phyloP scores from a whole-genome alignment of 2,329 filamentous ascomycete genomes.

The Ceratocystis smalleyi region DNA sequence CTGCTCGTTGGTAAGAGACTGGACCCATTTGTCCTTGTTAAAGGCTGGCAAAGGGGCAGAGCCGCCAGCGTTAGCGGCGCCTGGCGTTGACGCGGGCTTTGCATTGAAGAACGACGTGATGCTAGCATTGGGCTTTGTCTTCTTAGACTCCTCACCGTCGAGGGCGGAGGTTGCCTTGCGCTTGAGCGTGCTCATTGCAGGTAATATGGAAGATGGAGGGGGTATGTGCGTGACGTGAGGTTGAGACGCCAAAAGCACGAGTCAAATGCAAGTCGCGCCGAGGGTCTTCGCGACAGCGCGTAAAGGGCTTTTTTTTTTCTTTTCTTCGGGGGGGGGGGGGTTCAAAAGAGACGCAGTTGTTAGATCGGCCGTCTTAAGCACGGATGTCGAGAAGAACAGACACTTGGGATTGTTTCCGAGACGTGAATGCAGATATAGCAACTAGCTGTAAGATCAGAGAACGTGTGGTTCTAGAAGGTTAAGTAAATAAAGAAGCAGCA shows the following conservation, averaged over 20 bases:
- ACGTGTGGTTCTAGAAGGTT: background rate
- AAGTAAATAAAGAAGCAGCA: background rate
- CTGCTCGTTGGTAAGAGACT: conserved; percentile 63
- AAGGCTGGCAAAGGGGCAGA: conserved; percentile 23
- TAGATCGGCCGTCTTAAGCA: background rate
- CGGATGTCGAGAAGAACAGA: background rate
- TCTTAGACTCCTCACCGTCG: conserved; percentile 43
- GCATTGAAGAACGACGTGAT: conserved; percentile 82
- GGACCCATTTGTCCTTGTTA: conserved; percentile 83
- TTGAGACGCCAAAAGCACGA: background rate
- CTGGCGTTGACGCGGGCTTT: conserved; percentile 36
- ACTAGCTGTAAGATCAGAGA: background rate
- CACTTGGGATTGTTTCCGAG: background rate
- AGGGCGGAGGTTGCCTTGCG: conserved; percentile 43
- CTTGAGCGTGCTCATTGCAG: conserved; percentile 43
- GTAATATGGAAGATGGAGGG: background rate
- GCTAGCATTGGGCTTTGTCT: conserved; percentile 55
- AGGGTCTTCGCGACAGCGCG: conserved; percentile 5
- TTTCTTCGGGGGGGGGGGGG: background rate
- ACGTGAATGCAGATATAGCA: background rate
- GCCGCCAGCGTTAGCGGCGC: conserved; percentile 22
- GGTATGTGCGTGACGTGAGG: background rate
- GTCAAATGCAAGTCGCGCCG: background rate
- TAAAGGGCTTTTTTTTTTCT: conserved; percentile 2
- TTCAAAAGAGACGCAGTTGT: background rate